Evolutionary conservation across 371 early-diverging fungal genomes (phyloP), one percentile per base, ranked within the genome.

Genomic region (Actinomucor elegans): DNA sequence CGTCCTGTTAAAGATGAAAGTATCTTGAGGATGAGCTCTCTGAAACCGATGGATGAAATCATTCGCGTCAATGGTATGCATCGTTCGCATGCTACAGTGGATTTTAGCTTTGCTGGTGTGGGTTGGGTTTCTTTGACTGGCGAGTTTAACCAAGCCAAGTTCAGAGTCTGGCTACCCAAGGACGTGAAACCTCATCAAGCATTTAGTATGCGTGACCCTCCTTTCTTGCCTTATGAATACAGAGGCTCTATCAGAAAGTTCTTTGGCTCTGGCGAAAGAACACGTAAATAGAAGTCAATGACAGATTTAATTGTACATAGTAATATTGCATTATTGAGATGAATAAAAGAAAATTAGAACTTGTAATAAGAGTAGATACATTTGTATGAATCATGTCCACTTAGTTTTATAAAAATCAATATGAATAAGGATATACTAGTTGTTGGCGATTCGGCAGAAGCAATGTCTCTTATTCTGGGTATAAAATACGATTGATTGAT

Each of bases 101-200:
- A 89, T 46, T 64, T 89, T 14, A 80, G 77, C 12, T 82, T 87
- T 73, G 67, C 84, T 3, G 83, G 88, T 33, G 57, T 81, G n/a
- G 88, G 89, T 9, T 89, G 89, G 89, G 54, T 84, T 12, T 73
- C 87, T 9, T 49, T 89, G 21, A 66, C 79, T 4, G 87, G 88
- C 14, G 46, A 49, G 35, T 82, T 81, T 59, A 62, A 70, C 8
- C 20, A 57, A 4, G 85, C 83, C 2, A 67, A 58, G 26, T 66
- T 85, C 29, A 58, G 67, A 24, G 69, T 80, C 3, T 79, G 76
- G 69, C 62, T 85, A 28, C 84, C 87, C 8, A 58, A 71, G 40
- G 78, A 76, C 1, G 50, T 64, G 1, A 50, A 71, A n/a, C 43
- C 71, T 7, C 36, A 57, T 12, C 69, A 84, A n/a, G 81, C 66